phyloP scores from a whole-genome alignment of 192 early-diverging fungal genomes.

The Funneliformis geosporum region DNA sequence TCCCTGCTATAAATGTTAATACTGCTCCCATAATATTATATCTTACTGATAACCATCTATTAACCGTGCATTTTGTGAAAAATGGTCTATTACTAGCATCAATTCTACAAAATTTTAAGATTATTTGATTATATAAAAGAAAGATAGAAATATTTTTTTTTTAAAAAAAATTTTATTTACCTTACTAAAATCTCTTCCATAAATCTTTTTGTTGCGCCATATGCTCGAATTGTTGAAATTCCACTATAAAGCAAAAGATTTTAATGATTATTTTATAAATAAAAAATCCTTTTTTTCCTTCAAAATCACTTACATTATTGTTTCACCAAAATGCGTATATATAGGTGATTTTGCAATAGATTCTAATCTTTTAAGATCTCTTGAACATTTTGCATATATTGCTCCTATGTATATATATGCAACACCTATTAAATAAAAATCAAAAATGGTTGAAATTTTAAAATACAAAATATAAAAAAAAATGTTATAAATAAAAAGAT shows the following conservation, averaged over 20 bases:
- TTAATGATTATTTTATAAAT: neutral
- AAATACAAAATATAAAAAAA: neutral
- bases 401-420: slow-evolving; percentile 53
- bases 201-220: slow-evolving; percentile 69
- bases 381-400: slow-evolving; percentile 73
- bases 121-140: neutral
- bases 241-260: slow-evolving; percentile 38
- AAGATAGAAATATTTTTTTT: neutral
- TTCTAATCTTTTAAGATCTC: slow-evolving; percentile 80
- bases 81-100: slow-evolving; percentile 78
- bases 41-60: slow-evolving; percentile 82
- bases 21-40: slow-evolving; percentile 70
- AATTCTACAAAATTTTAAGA: slow-evolving; percentile 23
- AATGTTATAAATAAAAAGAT: slow-evolving; percentile 52
- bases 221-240: slow-evolving; percentile 83
- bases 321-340: slow-evolving; percentile 70
- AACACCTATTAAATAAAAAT: neutral
- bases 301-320: slow-evolving; percentile 44
- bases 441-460: neutral
- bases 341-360: slow-evolving; percentile 71
- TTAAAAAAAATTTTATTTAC: neutral
- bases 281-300: neutral
- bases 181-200: slow-evolving; percentile 56
- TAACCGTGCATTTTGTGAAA: slow-evolving; percentile 75
- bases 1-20: slow-evolving; percentile 66